A percentile compares a stretch with the other conserved stretches of the same genome.
These are phyloP conservation scores for Arthrobotrys iridis DNA, from an alignment of 2,329 filamentous ascomycete genomes.

Conservation along the genomic window DNA sequence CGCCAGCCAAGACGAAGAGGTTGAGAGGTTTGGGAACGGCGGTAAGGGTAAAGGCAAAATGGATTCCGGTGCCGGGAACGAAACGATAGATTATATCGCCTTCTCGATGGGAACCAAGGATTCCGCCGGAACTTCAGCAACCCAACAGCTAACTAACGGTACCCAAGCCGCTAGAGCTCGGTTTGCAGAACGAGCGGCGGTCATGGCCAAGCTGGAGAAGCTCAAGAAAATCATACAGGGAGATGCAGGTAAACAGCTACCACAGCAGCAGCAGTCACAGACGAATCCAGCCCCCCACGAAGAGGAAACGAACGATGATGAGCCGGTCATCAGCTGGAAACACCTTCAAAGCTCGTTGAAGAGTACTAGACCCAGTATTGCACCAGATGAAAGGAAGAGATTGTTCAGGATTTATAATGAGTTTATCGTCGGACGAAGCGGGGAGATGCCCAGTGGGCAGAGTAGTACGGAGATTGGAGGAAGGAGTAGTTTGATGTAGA, in stretches of 20 bases:
- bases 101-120: slow-evolving; percentile 54
- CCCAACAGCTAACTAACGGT: slow-evolving; percentile 21
- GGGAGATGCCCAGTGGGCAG: slow-evolving; percentile 94
- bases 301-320: slow-evolving; percentile 64
- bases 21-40: slow-evolving; percentile 58
- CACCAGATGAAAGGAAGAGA: slow-evolving; percentile 76
- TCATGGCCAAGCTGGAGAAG: slow-evolving; percentile 81
- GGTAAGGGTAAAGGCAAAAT: slow-evolving; percentile 60
- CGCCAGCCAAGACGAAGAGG: slow-evolving; percentile 68
- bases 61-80: slow-evolving; percentile 60
- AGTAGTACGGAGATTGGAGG: slow-evolving; percentile 92
- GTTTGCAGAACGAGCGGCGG: slow-evolving; percentile 79
- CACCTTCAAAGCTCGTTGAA: slow-evolving; percentile 82
- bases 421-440: slow-evolving; percentile 90
- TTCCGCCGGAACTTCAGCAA: slow-evolving; percentile 63
- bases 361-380: slow-evolving; percentile 83
- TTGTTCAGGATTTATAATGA: slow-evolving; percentile 86
- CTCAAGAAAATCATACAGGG: slow-evolving; percentile 68
- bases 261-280: slow-evolving; percentile 44
- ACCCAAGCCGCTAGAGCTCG: slow-evolving; percentile 63
- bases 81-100: slow-evolving; percentile 57
- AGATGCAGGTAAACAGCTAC: slow-evolving; percentile 13
- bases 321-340: slow-evolving; percentile 84
- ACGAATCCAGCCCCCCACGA: slow-evolving; percentile 44
- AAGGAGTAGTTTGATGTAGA: slow-evolving; percentile 88